A percentile compares a stretch with the other conserved stretches of the same genome.
Conservation (phyloP, 768 basidiomycete genomes). For the Hygrophoropsis aurantiaca region DNA sequence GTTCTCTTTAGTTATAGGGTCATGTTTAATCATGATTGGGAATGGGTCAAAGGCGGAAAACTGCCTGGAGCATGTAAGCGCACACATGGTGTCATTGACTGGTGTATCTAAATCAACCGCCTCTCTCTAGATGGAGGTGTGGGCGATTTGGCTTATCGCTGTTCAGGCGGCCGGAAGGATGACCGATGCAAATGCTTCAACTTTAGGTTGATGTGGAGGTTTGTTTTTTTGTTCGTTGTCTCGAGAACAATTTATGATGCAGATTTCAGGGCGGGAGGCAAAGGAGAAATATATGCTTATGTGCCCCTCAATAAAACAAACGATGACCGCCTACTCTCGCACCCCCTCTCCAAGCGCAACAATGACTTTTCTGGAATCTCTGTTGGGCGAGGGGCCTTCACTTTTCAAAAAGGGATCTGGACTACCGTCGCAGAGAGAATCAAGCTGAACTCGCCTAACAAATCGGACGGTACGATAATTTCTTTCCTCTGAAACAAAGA, state of each 20-base stretch:
- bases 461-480: slow-evolving; percentile 50
- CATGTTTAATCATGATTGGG: slow-evolving; percentile 62
- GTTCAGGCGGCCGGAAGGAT: slow-evolving; percentile 66
- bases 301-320: slow-evolving; percentile 53
- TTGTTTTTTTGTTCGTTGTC: slow-evolving; percentile 7
- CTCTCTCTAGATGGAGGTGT: slow-evolving; percentile 49
- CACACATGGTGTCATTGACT: too few relatives aligned
- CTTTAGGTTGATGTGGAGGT: slow-evolving; percentile 77
- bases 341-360: slow-evolving; percentile 48
- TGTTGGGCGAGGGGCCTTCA: slow-evolving; percentile 65
- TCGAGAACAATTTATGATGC: not conserved
- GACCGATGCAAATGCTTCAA: slow-evolving; percentile 68
- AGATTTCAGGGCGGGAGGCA: slow-evolving; percentile 43
- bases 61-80: slow-evolving; percentile 67
- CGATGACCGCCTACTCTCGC: slow-evolving; percentile 36
- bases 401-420: slow-evolving; percentile 60
- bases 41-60: slow-evolving; percentile 76
- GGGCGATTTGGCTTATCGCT: slow-evolving; percentile 58
- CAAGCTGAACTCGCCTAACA: slow-evolving; percentile 62
- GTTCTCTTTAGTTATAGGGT: slow-evolving; percentile 65
- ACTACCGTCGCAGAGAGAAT: slow-evolving; percentile 63
- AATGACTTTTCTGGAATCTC: slow-evolving; percentile 66
- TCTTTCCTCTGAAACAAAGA: too few relatives aligned
- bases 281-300: slow-evolving; percentile 71
- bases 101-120: not conserved